Evolutionary conservation across 257 asterid genomes (phyloP), one percentile per base, ranked within the genome.

Genomic region (Solanum ahanhuiri): DNA sequence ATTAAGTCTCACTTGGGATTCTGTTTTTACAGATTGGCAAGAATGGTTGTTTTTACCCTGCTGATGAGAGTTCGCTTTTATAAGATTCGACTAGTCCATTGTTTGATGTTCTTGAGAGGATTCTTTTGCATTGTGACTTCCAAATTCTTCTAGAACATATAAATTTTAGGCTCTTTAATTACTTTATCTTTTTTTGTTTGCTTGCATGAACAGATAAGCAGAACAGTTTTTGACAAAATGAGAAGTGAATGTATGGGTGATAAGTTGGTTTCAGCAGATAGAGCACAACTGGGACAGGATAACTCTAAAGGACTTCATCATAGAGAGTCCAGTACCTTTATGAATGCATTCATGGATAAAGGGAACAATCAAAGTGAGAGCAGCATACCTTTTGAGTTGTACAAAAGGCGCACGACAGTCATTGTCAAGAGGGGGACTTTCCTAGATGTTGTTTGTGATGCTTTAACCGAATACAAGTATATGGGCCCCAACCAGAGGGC

Each of bases 401-500:
- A 97, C 93, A 97, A 97, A 91, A 92, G 92, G 81, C 98, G 98
- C 87, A 95, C 99, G 25, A 95, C 98, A 35, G 89, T 89, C 25
- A 90, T 95, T 70, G 94, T 97, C 63, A 87, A 92, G 85, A 94
- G 99, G 85, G 91, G 89, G 85, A 30, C 86, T 2, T 97, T 97
- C 85, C 92, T 97, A 22, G 96, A 95, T 91, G 95, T 95, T 83
- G 96, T 94, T 23, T 95, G 97, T 75, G 94, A 93, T 87, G 97
- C 98, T 83, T 98, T 97, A 87, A 90, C 97, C 0, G 98, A 95
- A 88, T 97, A 97, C 92, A 97, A 97, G 91, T 97, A 95, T 88
- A 92, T 97, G 87, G 99, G 98, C 58, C 98, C 96, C 77, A 93
- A 97, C 87, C 99, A 97, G 91, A 93, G 98, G 95, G 98, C 94